These are phyloP conservation scores for Phialophora expanda DNA, from an alignment of 2,329 filamentous ascomycete species.

Conservation along the genomic window DNA sequence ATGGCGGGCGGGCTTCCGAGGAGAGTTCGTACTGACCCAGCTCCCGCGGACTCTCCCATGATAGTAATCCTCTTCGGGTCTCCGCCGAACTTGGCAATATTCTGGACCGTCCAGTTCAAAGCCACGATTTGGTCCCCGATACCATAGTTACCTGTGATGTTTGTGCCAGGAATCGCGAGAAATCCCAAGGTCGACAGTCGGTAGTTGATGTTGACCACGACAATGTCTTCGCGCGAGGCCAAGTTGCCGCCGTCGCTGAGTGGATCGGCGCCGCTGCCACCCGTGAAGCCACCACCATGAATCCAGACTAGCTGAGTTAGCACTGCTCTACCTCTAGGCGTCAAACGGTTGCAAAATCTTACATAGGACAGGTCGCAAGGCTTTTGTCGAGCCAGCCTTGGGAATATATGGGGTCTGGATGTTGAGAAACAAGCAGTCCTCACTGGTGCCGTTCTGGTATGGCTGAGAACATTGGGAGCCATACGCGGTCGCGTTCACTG, in stretches of 20 bases:
- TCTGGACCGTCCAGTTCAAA: slow-evolving; percentile 54
- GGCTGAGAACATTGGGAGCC: slow-evolving; percentile 53
- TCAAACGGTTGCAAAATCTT: not conserved
- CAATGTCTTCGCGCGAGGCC: slow-evolving; percentile 63
- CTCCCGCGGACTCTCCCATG: slow-evolving; percentile 58
- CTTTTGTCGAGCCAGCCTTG: slow-evolving; percentile 46
- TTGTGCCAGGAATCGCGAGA: slow-evolving; percentile 61
- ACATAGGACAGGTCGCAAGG: slow-evolving; percentile 54
- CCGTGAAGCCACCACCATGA: slow-evolving; percentile 62
- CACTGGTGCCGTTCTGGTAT: slow-evolving; percentile 44
- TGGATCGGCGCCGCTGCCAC: slow-evolving; percentile 50
- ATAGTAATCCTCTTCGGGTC: slow-evolving; percentile 55
- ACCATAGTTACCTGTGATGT: slow-evolving; percentile 61
- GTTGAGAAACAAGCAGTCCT: slow-evolving; percentile 58
- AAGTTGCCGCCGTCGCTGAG: slow-evolving; percentile 60
- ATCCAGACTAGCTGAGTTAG: slow-evolving; percentile 49
- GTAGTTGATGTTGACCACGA: slow-evolving; percentile 66
- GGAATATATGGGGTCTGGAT: slow-evolving; percentile 55
- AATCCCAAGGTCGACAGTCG: slow-evolving; percentile 64
- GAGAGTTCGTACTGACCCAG: slow-evolving; percentile 62
- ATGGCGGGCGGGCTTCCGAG: slow-evolving; percentile 47
- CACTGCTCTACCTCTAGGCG: not conserved
- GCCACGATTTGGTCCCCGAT: slow-evolving; percentile 59
- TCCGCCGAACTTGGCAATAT: slow-evolving; percentile 56
- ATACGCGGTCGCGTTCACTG: slow-evolving; percentile 54